Base-by-base conservation (phyloP, 257 asterid genomes). In the Jacaranda copaia region DNA sequence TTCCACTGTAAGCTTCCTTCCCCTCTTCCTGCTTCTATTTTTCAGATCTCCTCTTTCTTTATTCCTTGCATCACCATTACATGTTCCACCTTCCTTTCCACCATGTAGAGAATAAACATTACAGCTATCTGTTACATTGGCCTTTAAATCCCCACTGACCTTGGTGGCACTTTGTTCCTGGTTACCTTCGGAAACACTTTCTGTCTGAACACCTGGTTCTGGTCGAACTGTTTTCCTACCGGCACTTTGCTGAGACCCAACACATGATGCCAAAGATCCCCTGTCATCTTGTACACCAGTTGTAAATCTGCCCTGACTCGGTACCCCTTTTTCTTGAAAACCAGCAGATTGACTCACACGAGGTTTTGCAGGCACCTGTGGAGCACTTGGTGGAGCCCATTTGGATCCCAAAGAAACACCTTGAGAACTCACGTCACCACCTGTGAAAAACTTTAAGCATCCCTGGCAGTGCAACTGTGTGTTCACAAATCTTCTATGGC, bases 391-490 rank as follows among this genome's bases (percentile, higher is more conserved):
- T 48, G 46, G 71, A 15, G 72, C 79, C 62, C 36, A 7, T 59
- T 79, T 83, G 55, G 84, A 45, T 55, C 69, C 83, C 16, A 58
- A 6, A 10, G 65, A 4, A 75, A 6, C 66, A 38, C 78, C 76
- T 57, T 58, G 82, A 48, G 67, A 68, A 53, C 51, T 43, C 15
- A 61, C 12, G 65, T 87, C 92, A 87, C 55, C 72, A 55, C 85
- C 87, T 36, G 38, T 67, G 69, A 87, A 89, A 8, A 49, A 15
- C 69, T 80, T 86, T 7, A 0, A 5, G 81, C 98, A 93, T 52
- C 72, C 70, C 73, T 53, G 87, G 82, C 98, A 93, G 68, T 56
- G 82, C 73, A 93, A 39, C 70, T 20, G 20, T 38, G 48, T 68
- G 82, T 83, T 84, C 49, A 82, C 78, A 56, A 8, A 71, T 25